These are phyloP conservation scores for Friedmanniomyces simplex DNA, from an alignment of 495 filamentous ascomycete genomes.

Conservation along the genomic window DNA sequence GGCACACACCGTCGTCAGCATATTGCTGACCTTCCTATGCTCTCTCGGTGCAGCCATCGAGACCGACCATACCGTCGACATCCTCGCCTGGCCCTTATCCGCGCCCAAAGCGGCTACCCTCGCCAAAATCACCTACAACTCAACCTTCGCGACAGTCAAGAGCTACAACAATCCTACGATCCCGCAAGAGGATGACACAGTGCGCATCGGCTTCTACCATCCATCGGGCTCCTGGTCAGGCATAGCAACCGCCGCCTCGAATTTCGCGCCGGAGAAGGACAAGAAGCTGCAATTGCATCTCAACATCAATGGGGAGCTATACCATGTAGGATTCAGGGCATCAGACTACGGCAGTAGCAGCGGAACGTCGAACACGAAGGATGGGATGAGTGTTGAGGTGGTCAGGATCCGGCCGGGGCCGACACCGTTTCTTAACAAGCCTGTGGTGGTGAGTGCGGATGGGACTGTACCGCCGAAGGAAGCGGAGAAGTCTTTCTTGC, in stretches of 20 bases:
- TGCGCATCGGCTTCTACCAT: slow-evolving; percentile 52
- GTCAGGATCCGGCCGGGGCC: slow-evolving; percentile 37
- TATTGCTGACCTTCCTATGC: slow-evolving; percentile 3
- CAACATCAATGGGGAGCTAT: slow-evolving; percentile 26
- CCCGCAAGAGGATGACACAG: slow-evolving; percentile 36
- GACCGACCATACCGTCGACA: slow-evolving; percentile 9
- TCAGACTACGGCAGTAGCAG: slow-evolving; percentile 9
- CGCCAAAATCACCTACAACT: slow-evolving; percentile 30
- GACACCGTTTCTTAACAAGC: slow-evolving; percentile 52
- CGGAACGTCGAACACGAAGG: slow-evolving; percentile 22
- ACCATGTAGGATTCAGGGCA: slow-evolving; percentile 30
- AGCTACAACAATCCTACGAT: slow-evolving; percentile 23
- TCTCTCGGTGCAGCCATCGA: not conserved
- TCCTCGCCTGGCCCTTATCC: slow-evolving; percentile 23
- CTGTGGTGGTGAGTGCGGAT: slow-evolving; percentile 51
- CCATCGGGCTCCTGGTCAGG: slow-evolving; percentile 25
- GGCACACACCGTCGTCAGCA: not conserved
- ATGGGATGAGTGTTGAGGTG: slow-evolving; percentile 43
- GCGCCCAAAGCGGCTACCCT: slow-evolving; percentile 22
- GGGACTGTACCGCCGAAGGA: slow-evolving; percentile 45
- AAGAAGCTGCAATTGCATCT: slow-evolving; percentile 29
- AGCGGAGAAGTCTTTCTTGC: slow-evolving; percentile 56
- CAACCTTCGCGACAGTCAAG: slow-evolving; percentile 23
- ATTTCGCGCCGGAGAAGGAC: slow-evolving; percentile 20
- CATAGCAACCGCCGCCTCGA: slow-evolving; percentile 27